A percentile compares a stretch with the other conserved stretches of the same genome.
phyloP scores from a whole-genome alignment of 331 rosid genomes.

The Rosa hybrid region DNA sequence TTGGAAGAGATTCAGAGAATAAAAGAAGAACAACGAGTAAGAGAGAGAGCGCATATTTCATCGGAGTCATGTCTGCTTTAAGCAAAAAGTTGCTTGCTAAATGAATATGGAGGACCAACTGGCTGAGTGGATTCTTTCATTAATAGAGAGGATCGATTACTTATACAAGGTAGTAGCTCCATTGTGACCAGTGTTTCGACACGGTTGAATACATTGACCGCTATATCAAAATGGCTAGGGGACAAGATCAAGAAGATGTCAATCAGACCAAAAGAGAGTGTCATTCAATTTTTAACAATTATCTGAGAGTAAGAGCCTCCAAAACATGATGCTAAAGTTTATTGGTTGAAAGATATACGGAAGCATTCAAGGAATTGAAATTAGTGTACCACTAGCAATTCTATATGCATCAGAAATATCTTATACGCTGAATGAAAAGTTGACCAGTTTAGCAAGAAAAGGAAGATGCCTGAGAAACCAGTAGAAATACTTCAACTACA shows the following conservation, averaged over 20 bases:
- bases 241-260: neutral
- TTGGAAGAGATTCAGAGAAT: constrained; percentile 23
- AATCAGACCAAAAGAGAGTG: neutral
- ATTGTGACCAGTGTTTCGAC: neutral
- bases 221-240: neutral
- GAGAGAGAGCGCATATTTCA: constrained; percentile 25
- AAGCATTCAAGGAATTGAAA: neutral
- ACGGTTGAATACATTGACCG: neutral
- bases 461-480: neutral
- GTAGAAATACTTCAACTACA: neutral
- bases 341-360: neutral
- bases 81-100: neutral
- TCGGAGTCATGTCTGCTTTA: constrained; percentile 8
- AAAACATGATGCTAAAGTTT: too few species aligned
- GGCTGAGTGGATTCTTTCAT: neutral
- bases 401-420: neutral
- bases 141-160: neutral
- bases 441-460: neutral
- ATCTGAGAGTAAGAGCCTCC: neutral
- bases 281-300: neutral
- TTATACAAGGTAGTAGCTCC: neutral
- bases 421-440: neutral
- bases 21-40: constrained; percentile 27
- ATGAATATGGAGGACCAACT: neutral
- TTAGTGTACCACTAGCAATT: neutral